Evolutionary conservation across 2,329 filamentous ascomycete genomes (phyloP).

Genomic region (Claviceps sp.): DNA sequence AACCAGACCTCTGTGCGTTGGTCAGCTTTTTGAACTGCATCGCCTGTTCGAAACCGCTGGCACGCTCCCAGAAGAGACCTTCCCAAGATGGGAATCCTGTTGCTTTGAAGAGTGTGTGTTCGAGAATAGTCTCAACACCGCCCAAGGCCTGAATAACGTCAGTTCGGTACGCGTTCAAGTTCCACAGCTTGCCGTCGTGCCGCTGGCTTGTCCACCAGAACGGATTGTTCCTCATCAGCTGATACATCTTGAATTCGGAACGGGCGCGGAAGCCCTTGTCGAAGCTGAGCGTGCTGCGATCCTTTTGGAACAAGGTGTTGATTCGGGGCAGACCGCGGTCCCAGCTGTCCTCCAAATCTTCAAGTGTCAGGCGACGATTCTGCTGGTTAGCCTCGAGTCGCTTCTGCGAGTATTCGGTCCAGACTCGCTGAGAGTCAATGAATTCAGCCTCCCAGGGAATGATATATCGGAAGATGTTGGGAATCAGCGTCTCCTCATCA

Average conservation of each 20-base stretch:
- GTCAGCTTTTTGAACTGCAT: conserved; percentile 99
- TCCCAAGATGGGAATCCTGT: conserved; percentile 97
- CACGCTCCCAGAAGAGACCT: conserved; percentile 75
- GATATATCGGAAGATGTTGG: conserved; percentile 98
- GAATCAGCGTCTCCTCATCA: conserved; percentile 93
- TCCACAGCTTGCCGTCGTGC: conserved; percentile 96
- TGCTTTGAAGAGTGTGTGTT: conserved; percentile 93
- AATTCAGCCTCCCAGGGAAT: conserved; percentile 99
- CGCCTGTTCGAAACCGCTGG: conserved; percentile 36
- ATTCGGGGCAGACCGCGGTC: conserved; percentile 94
- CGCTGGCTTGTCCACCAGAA: conserved; percentile 99
- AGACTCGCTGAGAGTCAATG: conserved; percentile 95
- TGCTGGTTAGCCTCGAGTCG: conserved; percentile 93
- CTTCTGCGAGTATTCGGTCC: conserved; percentile 99
- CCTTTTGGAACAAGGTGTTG: conserved; percentile 98
- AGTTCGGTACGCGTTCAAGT: conserved; percentile 86
- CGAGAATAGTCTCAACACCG: conserved; percentile 94
- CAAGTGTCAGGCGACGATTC: conserved; percentile 83
- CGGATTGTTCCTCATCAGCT: conserved; percentile 97
- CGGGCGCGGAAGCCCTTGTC: conserved; percentile 95
- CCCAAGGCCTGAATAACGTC: conserved; percentile 94
- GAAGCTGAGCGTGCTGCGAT: conserved; percentile 89
- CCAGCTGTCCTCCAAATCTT: conserved; percentile 97
- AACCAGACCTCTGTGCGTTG: conserved; percentile 88
- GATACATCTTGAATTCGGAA: conserved; percentile 96